phyloP scores from a whole-genome alignment of 176 grass and related monocot genomes.

The Typha latifolia region DNA sequence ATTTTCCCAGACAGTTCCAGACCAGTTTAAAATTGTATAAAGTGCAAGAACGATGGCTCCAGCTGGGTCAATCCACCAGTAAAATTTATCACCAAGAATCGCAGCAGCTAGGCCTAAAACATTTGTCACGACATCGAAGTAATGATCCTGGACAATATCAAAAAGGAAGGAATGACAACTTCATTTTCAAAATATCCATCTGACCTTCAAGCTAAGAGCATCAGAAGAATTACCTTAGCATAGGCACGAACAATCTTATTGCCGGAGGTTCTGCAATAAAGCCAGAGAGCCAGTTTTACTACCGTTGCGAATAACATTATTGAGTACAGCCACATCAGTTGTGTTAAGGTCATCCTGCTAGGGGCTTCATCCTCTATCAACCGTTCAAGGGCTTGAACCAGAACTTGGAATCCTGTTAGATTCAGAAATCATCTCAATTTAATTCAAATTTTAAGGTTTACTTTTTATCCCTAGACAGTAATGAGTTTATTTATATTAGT shows the following conservation, averaged over 20 bases:
- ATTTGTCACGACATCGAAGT: conserved; percentile 21
- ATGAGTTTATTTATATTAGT: too few relatives aligned
- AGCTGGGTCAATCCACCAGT: conserved; percentile 24
- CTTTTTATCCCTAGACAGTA: too few relatives aligned
- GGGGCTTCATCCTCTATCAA: conserved; percentile 4
- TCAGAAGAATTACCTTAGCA: conserved; percentile 14
- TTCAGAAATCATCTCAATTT: too few relatives aligned
- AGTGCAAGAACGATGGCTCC: conserved; percentile 18
- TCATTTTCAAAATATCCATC: too few relatives aligned
- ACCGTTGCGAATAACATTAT: conserved; percentile 17
- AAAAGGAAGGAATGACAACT: too few relatives aligned
- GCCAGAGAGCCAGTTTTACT: conserved; percentile 17
- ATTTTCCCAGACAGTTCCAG: conserved; percentile 21
- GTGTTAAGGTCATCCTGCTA: conserved; percentile 1
- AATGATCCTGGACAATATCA: conserved; percentile 9
- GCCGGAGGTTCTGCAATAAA: conserved; percentile 17
- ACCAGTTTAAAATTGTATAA: conserved; percentile 22
- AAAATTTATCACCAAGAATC: conserved; percentile 18
- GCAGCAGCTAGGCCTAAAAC: conserved; percentile 13
- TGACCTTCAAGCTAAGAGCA: too few relatives aligned
- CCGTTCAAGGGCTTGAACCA: conserved; percentile 14
- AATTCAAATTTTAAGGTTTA: too few relatives aligned
- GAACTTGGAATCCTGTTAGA: conserved; percentile 15
- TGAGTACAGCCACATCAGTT: conserved; percentile 6
- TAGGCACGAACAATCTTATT: conserved; percentile 19